Percentiles rank a stretch among this genome's conserved stretches.
phyloP scores from a whole-genome alignment of 2,329 filamentous ascomycete species.

The Pseudogymnoascus sp. region DNA sequence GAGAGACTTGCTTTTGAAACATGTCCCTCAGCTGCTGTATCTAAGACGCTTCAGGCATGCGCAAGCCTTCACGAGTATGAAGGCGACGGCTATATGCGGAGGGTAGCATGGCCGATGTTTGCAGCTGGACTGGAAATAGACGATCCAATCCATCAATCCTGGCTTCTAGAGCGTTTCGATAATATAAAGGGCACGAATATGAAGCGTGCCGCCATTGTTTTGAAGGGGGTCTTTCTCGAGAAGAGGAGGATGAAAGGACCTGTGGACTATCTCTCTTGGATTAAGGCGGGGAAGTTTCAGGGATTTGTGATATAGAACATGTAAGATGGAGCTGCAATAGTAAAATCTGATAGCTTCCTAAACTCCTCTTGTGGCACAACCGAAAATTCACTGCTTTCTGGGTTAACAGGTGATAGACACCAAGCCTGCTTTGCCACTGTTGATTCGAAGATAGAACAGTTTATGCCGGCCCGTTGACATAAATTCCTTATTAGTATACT shows the following conservation, averaged over 20 bases:
- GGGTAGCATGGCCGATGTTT: constrained; percentile 28
- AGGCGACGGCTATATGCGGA: neutral
- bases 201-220: neutral
- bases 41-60: neutral
- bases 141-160: constrained; percentile 29
- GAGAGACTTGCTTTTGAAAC: neutral
- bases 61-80: neutral
- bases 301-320: neutral
- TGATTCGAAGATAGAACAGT: too few species aligned
- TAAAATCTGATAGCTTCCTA: neutral
- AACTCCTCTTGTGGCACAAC: neutral
- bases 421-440: neutral
- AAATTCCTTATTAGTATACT: too few species aligned
- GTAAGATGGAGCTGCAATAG: neutral
- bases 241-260: neutral
- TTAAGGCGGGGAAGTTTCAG: neutral
- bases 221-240: neutral
- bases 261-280: neutral
- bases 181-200: neutral
- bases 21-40: neutral
- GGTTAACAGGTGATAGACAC: neutral
- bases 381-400: neutral
- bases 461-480: too few species aligned
- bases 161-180: constrained; percentile 24
- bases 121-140: constrained; percentile 32